Base-by-base conservation (phyloP, 108 stramenopile genomes). In the Skeletonema costatum region DNA sequence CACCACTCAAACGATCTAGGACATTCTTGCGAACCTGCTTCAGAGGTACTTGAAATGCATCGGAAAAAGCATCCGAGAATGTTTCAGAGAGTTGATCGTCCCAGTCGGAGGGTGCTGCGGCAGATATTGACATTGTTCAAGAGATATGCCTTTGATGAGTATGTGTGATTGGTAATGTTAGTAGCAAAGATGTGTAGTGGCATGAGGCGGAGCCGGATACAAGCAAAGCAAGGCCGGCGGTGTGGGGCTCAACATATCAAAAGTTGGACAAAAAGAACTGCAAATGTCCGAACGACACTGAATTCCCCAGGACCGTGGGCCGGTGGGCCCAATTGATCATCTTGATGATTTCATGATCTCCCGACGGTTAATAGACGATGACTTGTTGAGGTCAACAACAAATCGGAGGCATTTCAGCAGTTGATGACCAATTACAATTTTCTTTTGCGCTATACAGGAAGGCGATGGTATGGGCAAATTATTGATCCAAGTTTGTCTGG, bases 391-490 rank as follows among this genome's bases (percentile, higher is more conserved):
- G 29, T 70, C 38, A 68, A 75, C 42, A 75, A 66, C 19, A 17
- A 44, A 60, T 59, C 59, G 1, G 1, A 0, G 7, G 32, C 64
- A 8, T 82, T 76, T 39, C 74, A 82, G 63, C 13, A 76, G 59
- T 35, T 82, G 17, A 16, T 82, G 70, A 48, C 25, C 11, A 82
- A 82, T 36, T 82, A 76, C 42, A 72, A 75, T 0, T 68, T 82
- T 64, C 36, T 76, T 64, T 32, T 82, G 17, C 29, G 59, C 10
- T 82, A 50, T 59, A 66, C 81, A 1, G 81, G 81, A 9, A 14
- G 70, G 39, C 69, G 81, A 25, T 82, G 81, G 81, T 71, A 74
- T 61, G 81, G 73, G 5, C 63, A 64, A 35, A 38, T 64, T 38
- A 0, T n/a, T 2, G 39, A 38, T n/a, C 63, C 63, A 8, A 8